These are phyloP conservation scores for Ceratobasidium sp. DNA, from an alignment of 1,284 basidiomycete genomes.

Conservation along the genomic window DNA sequence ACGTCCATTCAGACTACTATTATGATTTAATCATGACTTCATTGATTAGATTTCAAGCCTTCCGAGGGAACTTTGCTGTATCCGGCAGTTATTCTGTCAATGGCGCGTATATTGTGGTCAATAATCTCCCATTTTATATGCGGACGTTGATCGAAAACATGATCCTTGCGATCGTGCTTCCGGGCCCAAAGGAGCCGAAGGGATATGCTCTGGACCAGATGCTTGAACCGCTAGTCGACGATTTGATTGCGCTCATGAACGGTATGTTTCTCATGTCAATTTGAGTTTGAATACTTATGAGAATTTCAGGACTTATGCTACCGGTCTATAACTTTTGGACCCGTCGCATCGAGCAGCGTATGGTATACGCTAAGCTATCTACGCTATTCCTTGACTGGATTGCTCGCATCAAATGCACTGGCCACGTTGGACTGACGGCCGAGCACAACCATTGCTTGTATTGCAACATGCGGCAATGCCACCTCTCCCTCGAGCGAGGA, in stretches of 20 bases:
- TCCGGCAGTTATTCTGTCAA: neutral
- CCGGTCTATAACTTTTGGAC: no score
- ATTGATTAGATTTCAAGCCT: constrained; percentile 2
- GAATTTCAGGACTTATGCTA: no score
- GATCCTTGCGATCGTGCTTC: neutral
- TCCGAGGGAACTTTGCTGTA: neutral
- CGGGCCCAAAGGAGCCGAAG: constrained; percentile 23
- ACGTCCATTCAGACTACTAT: neutral
- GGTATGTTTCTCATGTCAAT: constrained; percentile 1
- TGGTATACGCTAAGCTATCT: neutral
- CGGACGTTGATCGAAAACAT: constrained; percentile 15
- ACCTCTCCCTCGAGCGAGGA: neutral
- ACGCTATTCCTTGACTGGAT: constrained; percentile 1
- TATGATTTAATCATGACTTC: no score
- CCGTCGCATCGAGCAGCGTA: neutral
- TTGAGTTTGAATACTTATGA: no score
- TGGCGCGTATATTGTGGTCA: constrained; percentile 2
- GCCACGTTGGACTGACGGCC: neutral
- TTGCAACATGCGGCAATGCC: constrained; percentile 19
- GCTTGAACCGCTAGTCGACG: constrained; percentile 15
- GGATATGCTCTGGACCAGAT: constrained; percentile 10
- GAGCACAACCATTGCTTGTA: constrained; percentile 26
- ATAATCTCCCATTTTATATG: constrained; percentile 12
- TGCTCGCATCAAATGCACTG: constrained; percentile 13
- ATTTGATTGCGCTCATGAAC: constrained; percentile 6